Conservation (phyloP, 208 protist genomes). For the Acanthamoeba lenticulata region DNA sequence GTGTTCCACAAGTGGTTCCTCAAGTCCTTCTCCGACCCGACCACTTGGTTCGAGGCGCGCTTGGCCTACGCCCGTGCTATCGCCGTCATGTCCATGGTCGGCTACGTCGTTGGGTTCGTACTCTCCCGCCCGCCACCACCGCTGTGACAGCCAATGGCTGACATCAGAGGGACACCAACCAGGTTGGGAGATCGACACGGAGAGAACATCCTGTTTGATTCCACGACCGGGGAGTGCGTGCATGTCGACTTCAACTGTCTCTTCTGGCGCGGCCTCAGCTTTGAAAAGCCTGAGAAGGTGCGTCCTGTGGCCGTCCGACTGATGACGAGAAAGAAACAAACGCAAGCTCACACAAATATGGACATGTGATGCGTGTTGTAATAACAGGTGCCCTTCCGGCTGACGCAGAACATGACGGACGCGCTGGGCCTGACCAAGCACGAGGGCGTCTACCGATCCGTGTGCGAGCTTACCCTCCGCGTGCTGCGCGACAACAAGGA, state of each 20-base stretch:
- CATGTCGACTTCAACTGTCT: constrained; percentile 94
- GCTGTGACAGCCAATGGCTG: background rate
- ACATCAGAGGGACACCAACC: background rate
- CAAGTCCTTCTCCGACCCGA: constrained; percentile 41
- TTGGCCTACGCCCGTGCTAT: constrained; percentile 72
- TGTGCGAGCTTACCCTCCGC: constrained; percentile 91
- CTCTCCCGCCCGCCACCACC: background rate
- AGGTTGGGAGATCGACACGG: constrained; percentile 95
- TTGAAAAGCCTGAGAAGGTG: background rate
- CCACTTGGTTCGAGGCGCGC: constrained; percentile 23
- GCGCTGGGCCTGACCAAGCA: constrained; percentile 93
- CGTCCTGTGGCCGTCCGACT: background rate
- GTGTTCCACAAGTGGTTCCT: constrained; percentile 50
- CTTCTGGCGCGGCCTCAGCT: constrained; percentile 15
- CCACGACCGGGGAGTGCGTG: constrained; percentile 91
- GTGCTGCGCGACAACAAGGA: constrained; percentile 87
- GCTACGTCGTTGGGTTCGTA: constrained; percentile 93
- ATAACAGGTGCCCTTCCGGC: constrained; percentile 97
- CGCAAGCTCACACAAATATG: no score
- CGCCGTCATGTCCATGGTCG: constrained; percentile 92
- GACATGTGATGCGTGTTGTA: constrained; percentile 91
- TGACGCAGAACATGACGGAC: constrained; percentile 95
- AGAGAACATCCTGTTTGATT: constrained; percentile 96
- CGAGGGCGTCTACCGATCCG: constrained; percentile 92
- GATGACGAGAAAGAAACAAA: no score